These are phyloP conservation scores for Solanum lycopersicoides DNA, from an alignment of 257 asterid species.

Conservation along the genomic window DNA sequence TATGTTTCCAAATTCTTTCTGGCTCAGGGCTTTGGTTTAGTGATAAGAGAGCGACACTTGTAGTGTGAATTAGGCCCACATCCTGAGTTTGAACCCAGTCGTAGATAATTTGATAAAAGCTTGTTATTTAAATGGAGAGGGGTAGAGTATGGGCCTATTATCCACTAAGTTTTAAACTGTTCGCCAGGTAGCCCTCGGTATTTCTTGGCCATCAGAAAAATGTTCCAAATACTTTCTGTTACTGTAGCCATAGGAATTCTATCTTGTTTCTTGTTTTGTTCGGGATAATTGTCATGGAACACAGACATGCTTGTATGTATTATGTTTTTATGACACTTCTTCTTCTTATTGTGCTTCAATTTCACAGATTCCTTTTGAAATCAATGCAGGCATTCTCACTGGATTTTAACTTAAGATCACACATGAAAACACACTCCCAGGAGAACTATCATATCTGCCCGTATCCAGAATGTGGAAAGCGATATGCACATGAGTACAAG, in stretches of 20 bases:
- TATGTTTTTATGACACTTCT: not conserved
- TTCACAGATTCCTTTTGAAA: not conserved
- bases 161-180: not conserved
- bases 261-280: not conserved
- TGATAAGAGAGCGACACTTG: not conserved
- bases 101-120: not conserved
- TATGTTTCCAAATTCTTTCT: not conserved
- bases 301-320: not conserved
- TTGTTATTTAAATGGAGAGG: not conserved
- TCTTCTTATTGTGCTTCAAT: not conserved
- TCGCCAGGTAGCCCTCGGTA: not conserved
- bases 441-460: slow-evolving; percentile 98
- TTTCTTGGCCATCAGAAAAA: not conserved
- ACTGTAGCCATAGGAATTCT: not conserved
- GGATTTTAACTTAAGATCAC: slow-evolving; percentile 95
- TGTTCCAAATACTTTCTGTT: not conserved
- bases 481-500: slow-evolving; percentile 97
- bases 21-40: not conserved
- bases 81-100: not conserved
- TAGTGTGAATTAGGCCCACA: not conserved
- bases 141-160: not conserved
- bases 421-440: slow-evolving; percentile 98
- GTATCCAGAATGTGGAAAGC: slow-evolving; percentile 90
- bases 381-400: slow-evolving; percentile 86
- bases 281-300: not conserved